phyloP scores from a whole-genome alignment of 176 grass and related monocot species.

The Neostapfia colusana region DNA sequence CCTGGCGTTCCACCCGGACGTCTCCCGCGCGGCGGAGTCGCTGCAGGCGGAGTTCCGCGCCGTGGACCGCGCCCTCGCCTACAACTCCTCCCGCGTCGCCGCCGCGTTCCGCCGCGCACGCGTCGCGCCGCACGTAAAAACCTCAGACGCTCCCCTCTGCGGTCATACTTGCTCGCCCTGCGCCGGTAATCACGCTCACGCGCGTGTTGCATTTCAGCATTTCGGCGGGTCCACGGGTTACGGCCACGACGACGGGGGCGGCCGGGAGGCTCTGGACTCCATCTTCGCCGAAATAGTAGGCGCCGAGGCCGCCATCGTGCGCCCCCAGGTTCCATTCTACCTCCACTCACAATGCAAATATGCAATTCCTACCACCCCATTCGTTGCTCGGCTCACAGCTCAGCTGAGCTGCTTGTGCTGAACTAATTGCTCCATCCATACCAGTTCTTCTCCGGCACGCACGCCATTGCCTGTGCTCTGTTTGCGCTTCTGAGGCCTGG shows the following conservation, averaged over 20 bases:
- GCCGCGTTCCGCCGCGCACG: conserved; percentile 65
- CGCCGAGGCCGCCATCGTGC: conserved; percentile 90
- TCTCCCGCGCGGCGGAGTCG: conserved; percentile 67
- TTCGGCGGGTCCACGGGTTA: conserved; percentile 90
- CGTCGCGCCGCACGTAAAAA: conserved; percentile 68
- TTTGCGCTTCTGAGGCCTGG: conserved; percentile 86
- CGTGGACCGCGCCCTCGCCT: conserved; percentile 62
- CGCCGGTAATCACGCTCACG: background rate
- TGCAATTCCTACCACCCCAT: background rate
- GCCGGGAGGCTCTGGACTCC: conserved; percentile 70
- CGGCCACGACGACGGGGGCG: conserved; percentile 89
- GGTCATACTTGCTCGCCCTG: background rate
- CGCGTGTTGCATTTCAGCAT: conserved; percentile 50
- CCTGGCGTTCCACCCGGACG: conserved; percentile 51
- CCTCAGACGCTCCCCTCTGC: background rate
- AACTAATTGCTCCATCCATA: background rate
- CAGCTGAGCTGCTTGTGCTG: background rate
- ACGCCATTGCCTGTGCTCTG: conserved; percentile 84
- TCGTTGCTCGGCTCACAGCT: background rate
- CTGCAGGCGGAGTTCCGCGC: conserved; percentile 63
- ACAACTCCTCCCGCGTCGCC: conserved; percentile 76
- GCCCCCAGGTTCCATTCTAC: conserved; percentile 66
- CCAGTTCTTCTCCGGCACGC: conserved; percentile 93
- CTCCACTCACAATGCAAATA: background rate
- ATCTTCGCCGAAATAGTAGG: conserved; percentile 74